phyloP scores from a whole-genome alignment of 257 asterid species.

The Solanum sparsipilum region DNA sequence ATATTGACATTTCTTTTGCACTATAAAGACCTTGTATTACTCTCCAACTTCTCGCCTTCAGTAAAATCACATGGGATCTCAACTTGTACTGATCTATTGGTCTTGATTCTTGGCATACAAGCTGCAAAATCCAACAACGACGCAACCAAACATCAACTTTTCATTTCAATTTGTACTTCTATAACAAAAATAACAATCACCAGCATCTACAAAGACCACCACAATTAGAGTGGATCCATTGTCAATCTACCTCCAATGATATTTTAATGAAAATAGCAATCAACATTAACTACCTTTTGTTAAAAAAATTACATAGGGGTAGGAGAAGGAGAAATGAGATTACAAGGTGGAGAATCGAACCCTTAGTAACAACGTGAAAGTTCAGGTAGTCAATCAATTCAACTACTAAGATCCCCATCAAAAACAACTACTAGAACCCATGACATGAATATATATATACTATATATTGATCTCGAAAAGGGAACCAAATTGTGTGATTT shows the following conservation, averaged over 20 bases:
- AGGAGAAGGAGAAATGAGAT: neutral
- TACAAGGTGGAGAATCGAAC: neutral
- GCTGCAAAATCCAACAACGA: conserved; percentile 35
- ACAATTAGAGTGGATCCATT: neutral
- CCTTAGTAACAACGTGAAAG: neutral
- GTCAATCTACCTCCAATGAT: neutral
- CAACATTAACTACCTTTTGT: neutral
- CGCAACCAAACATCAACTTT: neutral
- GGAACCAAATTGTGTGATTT: neutral
- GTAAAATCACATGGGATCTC: conserved; percentile 56
- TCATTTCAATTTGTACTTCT: neutral
- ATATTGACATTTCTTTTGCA: neutral
- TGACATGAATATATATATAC: neutral
- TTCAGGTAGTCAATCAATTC: neutral
- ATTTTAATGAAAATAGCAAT: neutral
- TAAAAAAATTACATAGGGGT: neutral
- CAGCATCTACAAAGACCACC: neutral
- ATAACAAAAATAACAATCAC: neutral
- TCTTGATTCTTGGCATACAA: conserved; percentile 65
- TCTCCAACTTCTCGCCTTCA: conserved; percentile 34
- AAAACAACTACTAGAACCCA: neutral
- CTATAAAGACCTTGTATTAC: neutral
- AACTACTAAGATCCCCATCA: neutral
- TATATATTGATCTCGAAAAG: neutral
- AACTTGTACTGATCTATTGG: conserved; percentile 40